phyloP scores from a whole-genome alignment of 371 early-diverging fungal genomes.

The Chytridium lagenaria region DNA sequence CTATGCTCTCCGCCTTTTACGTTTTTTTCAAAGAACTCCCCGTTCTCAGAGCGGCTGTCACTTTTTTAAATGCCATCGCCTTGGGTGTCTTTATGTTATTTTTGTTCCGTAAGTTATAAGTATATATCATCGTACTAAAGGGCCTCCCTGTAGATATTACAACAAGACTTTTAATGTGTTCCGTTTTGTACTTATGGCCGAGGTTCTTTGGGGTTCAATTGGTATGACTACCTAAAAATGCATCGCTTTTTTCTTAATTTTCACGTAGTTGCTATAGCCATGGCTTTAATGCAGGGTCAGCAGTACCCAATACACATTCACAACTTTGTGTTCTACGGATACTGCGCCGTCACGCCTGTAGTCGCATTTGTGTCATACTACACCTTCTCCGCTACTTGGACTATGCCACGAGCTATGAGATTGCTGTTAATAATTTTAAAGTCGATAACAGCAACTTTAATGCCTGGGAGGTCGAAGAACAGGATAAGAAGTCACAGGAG shows the following conservation, averaged over 20 bases:
- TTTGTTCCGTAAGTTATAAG: slow-evolving; percentile 32
- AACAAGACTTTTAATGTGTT: slow-evolving; percentile 34
- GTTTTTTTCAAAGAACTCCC: slow-evolving; percentile 22
- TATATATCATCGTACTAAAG: not conserved
- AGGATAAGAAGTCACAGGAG: slow-evolving; percentile 24
- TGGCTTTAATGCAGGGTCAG: slow-evolving; percentile 1
- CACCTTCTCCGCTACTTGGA: slow-evolving; percentile 23
- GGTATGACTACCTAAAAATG: slow-evolving; percentile 2
- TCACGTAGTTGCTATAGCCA: slow-evolving; percentile 19
- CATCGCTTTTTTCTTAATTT: not conserved
- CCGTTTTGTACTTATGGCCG: slow-evolving; percentile 25
- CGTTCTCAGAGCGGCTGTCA: slow-evolving; percentile 20
- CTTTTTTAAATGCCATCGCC: slow-evolving; percentile 18
- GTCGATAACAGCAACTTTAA: slow-evolving; percentile 21
- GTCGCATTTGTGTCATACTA: slow-evolving; percentile 11
- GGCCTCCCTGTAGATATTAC: slow-evolving; percentile 36
- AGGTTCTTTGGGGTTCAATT: slow-evolving; percentile 36
- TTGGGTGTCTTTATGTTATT: slow-evolving; percentile 27
- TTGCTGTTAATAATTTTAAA: slow-evolving; percentile 33
- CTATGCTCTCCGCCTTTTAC: slow-evolving; percentile 27
- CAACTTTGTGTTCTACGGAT: slow-evolving; percentile 26
- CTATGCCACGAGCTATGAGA: slow-evolving; percentile 28
- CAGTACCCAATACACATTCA: not conserved
- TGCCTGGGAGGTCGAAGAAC: slow-evolving; percentile 32
- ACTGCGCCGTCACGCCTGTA: slow-evolving; percentile 22